phyloP scores from a whole-genome alignment of 495 filamentous ascomycete genomes.

The Friedmanniomyces endolithicus region DNA sequence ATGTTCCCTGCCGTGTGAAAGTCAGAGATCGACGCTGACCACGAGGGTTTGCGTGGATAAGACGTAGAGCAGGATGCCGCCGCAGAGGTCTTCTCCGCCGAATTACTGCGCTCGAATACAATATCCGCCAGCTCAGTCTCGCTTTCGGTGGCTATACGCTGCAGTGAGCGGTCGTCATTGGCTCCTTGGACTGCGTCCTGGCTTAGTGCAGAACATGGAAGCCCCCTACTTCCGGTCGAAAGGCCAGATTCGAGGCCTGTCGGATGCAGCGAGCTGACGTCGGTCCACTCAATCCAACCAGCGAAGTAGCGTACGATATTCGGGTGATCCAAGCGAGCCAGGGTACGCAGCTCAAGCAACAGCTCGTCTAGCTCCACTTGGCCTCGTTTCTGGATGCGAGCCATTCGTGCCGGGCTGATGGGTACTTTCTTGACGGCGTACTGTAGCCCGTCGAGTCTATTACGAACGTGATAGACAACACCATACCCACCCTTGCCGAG shows the following conservation, averaged over 20 bases:
- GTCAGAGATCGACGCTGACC: too few relatives aligned
- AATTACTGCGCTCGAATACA: not conserved
- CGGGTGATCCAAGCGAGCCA: slow-evolving; percentile 28
- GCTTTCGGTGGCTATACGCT: not conserved
- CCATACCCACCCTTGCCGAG: slow-evolving; percentile 37
- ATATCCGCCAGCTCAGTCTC: not conserved
- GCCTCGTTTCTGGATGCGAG: slow-evolving; percentile 21
- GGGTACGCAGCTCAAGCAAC: slow-evolving; percentile 28
- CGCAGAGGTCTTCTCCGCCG: not conserved
- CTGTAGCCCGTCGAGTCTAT: slow-evolving; percentile 28
- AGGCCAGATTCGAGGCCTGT: not conserved
- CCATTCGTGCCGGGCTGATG: slow-evolving; percentile 19
- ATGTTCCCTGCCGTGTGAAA: too few relatives aligned
- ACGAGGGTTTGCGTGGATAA: too few relatives aligned
- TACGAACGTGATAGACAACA: slow-evolving; percentile 29
- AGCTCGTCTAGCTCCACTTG: slow-evolving; percentile 26
- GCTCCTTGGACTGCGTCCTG: not conserved
- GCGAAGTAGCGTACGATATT: slow-evolving; percentile 32
- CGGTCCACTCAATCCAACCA: slow-evolving; percentile 29
- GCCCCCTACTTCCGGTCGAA: not conserved
- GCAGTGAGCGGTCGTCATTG: not conserved
- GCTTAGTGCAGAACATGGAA: not conserved
- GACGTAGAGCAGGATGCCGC: too few relatives aligned
- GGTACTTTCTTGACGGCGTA: slow-evolving; percentile 38
- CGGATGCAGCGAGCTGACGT: not conserved